Evolutionary conservation across 192 early-diverging fungal species (phyloP).

Genomic region (Cladochytrium replicatum): DNA sequence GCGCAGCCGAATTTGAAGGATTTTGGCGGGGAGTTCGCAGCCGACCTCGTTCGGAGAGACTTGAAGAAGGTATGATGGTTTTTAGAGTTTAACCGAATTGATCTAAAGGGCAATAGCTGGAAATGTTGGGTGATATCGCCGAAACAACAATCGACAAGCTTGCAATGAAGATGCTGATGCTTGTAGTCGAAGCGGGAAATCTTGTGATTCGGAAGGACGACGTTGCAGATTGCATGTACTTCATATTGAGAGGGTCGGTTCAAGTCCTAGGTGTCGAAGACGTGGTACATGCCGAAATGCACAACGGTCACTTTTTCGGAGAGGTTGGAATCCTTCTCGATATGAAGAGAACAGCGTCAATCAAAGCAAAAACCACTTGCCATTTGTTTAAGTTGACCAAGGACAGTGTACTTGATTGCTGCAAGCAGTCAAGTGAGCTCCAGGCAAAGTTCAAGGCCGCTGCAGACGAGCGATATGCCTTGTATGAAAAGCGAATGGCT

Average conservation of each 20-base stretch:
- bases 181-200: constrained; percentile 9
- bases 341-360: constrained; percentile 33
- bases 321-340: constrained; percentile 41
- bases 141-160: constrained; percentile 30
- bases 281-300: constrained; percentile 37
- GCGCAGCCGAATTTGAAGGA: constrained; percentile 15
- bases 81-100: constrained; percentile 1
- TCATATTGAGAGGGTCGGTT: constrained; percentile 31
- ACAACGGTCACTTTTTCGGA: constrained; percentile 36
- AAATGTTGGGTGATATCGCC: constrained; percentile 22
- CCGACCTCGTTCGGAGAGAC: constrained; percentile 30
- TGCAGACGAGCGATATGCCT: constrained; percentile 30
- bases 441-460: constrained; percentile 22
- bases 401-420: constrained; percentile 19
- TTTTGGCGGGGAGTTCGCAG: constrained; percentile 38
- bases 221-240: constrained; percentile 34
- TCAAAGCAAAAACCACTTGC: constrained; percentile 27
- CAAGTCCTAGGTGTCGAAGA: constrained; percentile 25
- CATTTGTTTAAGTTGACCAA: constrained; percentile 31
- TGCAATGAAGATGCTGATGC: constrained; percentile 12
- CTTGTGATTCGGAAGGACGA: constrained; percentile 30
- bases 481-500: constrained; percentile 18
- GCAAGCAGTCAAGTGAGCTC: constrained; percentile 26
- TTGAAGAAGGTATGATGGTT: constrained; percentile 21
- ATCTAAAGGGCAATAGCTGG: constrained; percentile 15